Evolutionary conservation across 805 yeast species (phyloP), one percentile per base, ranked within the genome.

Genomic region (Pichia thaimueangensis): DNA sequence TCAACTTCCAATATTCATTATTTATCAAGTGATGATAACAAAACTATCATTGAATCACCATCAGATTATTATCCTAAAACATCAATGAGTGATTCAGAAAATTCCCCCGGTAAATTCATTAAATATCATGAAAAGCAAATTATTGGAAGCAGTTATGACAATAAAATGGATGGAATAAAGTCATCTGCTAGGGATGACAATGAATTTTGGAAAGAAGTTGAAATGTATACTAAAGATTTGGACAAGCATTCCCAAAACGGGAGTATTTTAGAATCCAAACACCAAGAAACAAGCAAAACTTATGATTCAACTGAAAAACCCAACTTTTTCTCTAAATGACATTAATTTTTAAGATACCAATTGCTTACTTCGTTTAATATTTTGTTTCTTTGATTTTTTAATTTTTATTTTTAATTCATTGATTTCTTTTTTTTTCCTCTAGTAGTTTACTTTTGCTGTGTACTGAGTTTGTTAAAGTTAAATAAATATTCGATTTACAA

Each of bases 131-230:
- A 38, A 27, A 42, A 37, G 12, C 12, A 21, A 4, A 16, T 27
- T 6, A 22, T 22, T 24, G n/a, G 10, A 12, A n/a, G n/a, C n/a
- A n/a, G n/a, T n/a, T n/a, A n/a, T n/a, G 47, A 43, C 24, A 40
- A 45, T 19, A 35, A 42, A 3, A 24, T 39, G 36, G 24, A 29
- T 4, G 42, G 40, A 10, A 30, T 32, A 4, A 25, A 20, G 7
- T 19, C 39, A 29, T 45, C 56, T 8, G 45, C 47, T 17, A 50
- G 38, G 15, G 50, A 47, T 11, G 62, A 55, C 31, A 34, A 43
- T 24, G 43, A 45, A 28, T 59, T 58, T 33, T 58, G 65, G 64
- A 53, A 52, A 25, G 63, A 61, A 43, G 56, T 61, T 22, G 59
- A 55, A 29, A 39, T 55, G 42, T 52, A 59, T 22, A 57, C 64